Evolutionary conservation across 169 alveolate genomes (phyloP).

Genomic region (Cryptosporidium ubiquitum): DNA sequence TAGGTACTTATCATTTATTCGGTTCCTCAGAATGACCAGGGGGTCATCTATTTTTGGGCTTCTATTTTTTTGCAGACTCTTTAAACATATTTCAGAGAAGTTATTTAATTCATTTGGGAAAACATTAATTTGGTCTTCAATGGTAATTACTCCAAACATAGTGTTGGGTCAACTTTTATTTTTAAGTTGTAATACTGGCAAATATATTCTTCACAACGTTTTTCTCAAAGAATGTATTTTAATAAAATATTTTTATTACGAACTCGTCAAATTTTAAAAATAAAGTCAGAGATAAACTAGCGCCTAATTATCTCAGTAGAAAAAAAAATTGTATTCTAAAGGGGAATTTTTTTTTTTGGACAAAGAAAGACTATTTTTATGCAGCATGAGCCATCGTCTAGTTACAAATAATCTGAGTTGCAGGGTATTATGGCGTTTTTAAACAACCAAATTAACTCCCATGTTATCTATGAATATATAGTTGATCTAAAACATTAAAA

Average conservation of each 20-base stretch:
- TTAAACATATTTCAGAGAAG: neutral
- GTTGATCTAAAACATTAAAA: too few species aligned
- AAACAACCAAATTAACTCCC: too few species aligned
- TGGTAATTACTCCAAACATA: constrained; percentile 53
- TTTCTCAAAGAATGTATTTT: neutral
- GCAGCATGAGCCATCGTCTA: too few species aligned
- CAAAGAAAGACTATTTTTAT: too few species aligned
- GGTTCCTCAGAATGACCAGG: constrained; percentile 10
- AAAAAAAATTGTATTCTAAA: neutral
- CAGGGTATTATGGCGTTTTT: too few species aligned
- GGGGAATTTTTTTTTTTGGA: too few species aligned
- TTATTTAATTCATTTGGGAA: constrained; percentile 16
- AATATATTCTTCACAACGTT: neutral
- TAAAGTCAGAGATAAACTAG: neutral
- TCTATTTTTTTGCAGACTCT: too few species aligned
- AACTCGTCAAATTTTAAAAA: too few species aligned
- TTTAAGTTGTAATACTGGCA: neutral
- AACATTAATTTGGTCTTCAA: constrained; percentile 40
- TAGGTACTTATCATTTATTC: constrained; percentile 52
- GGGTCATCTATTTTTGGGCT: neutral
- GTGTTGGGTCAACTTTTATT: neutral
- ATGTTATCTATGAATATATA: too few species aligned
- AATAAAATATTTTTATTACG: neutral
- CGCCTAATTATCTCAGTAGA: neutral
- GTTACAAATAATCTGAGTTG: too few species aligned